Evolutionary conservation across 1,139 yeast species (phyloP), one percentile per base, ranked within the genome.

Genomic region (Blastobotrys capitulatus): DNA sequence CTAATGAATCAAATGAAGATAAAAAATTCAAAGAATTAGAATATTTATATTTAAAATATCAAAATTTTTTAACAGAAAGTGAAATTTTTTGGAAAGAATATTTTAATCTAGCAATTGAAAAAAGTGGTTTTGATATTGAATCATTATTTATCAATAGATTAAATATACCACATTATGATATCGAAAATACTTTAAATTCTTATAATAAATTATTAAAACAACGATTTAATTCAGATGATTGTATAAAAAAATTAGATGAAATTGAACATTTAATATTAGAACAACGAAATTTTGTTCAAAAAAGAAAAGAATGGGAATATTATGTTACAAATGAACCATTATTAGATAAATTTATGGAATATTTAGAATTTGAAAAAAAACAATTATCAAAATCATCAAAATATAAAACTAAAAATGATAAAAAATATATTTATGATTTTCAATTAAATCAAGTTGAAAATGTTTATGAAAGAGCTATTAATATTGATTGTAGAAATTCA

Each of bases 111-210:
- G 25, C n/a, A n/a, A n/a, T n/a, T n/a, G n/a, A n/a, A n/a, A n/a
- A n/a, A n/a, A n/a, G n/a, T n/a, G n/a, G n/a, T n/a, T n/a, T n/a
- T n/a, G n/a, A n/a, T n/a, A n/a, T n/a, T n/a, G n/a, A n/a, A n/a
- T n/a, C n/a, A n/a, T n/a, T 34, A 7, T 34, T 35, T 35, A 72
- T 52, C 52, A 67, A 68, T 37, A 60, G 80, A 27, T 62, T 80
- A 3, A 54, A 64, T 9, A 58, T 63, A 37, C 82, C 83, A 0
- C 83, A 77, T 57, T 54, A 57, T 1, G 56, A 62, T 6, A 51
- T 80, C 5, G 72, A 71, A 1, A 70, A 71, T 0, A 74, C 80
- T 78, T 72, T 54, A 68, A 66, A 8, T 71, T 67, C 44, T 79
- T 83, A 0, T 49, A 69, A 0, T 75, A 77, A 49, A 68, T n/a